Evolutionary conservation across 208 protist species (phyloP), one percentile per base, ranked within the genome.

Genomic region (Plasmodiophora brassicae): DNA sequence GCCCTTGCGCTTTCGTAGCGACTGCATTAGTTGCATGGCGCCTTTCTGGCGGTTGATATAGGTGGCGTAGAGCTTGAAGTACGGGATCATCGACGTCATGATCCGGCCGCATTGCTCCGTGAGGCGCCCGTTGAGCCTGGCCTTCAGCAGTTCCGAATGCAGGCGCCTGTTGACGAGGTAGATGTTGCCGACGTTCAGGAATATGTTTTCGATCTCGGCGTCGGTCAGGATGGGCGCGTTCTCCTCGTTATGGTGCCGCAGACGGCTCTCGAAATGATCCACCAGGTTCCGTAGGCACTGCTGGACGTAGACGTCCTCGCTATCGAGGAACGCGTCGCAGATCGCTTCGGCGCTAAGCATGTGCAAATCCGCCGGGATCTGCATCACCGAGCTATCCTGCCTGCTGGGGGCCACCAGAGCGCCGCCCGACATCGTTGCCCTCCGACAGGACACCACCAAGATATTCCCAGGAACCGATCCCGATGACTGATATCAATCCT

Each of bases 41-140:
- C 32, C n/a, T 32, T 78, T 78, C 65, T 78, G 65, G 10, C n/a
- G 5, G 65, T 78, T 78, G 65, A 78, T 78, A 38, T 78, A 78
- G 65, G 32, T 78, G 65, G 65, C 65, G n/a, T 78, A 78, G 5
- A 78, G 65, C n/a, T 78, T 78, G 65, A 78, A 78, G n/a, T 78
- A 78, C 14, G 65, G 65, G 65, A 78, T 78, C 65, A 78, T 78
- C n/a, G 32, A 38, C 5, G 65, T 78, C 65, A 78, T 78, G n/a
- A 78, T 78, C n/a, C 20, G 5, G 14, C 65, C 65, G 65, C 32
- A 78, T 78, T 78, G 65, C n/a, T 5, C 5, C 14, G 65, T 5
- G 32, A 78, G 65, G n/a, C 41, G 32, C 32, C 65, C 65, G n/a
- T 8, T 32, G 32, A 78, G 41, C n/a, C 65, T n/a, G 5, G 65